These are phyloP conservation scores for Solanum chmielewskii DNA, from an alignment of 257 asterid species.

Conservation along the genomic window DNA sequence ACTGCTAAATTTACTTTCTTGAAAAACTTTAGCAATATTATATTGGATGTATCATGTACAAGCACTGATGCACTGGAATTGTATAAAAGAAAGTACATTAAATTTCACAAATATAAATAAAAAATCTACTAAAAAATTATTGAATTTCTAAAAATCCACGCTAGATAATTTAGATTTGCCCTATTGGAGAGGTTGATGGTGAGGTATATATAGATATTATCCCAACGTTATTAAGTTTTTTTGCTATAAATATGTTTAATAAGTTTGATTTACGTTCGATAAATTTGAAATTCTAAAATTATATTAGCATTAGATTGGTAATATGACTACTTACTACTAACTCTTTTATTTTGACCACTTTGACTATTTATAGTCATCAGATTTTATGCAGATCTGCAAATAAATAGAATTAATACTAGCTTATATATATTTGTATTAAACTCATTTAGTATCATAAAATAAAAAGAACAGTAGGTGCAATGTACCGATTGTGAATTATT, in stretches of 20 bases:
- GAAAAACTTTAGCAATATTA: background rate
- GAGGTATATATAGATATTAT: background rate
- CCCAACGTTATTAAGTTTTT: accelerated
- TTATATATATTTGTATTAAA: background rate
- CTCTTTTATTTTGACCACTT: background rate
- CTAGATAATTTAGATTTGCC: background rate
- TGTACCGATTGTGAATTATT: background rate
- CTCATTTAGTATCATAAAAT: background rate
- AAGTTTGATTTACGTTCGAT: background rate
- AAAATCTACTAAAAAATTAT: background rate
- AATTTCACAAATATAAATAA: background rate
- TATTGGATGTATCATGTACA: background rate
- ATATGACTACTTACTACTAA: background rate
- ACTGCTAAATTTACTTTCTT: background rate
- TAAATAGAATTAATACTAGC: background rate
- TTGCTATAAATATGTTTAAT: background rate
- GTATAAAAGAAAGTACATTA: background rate
- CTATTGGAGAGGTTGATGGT: background rate
- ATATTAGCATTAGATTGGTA: background rate
- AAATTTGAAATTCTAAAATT: background rate
- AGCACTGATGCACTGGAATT: background rate
- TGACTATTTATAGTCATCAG: background rate
- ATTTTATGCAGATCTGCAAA: background rate
- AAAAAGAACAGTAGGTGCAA: background rate
- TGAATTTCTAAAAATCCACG: background rate